Evolutionary conservation across 225 moss, liverwort and hornwort species (phyloP), one percentile per base, ranked within the genome.

Genomic region (Polytrichum commune): DNA sequence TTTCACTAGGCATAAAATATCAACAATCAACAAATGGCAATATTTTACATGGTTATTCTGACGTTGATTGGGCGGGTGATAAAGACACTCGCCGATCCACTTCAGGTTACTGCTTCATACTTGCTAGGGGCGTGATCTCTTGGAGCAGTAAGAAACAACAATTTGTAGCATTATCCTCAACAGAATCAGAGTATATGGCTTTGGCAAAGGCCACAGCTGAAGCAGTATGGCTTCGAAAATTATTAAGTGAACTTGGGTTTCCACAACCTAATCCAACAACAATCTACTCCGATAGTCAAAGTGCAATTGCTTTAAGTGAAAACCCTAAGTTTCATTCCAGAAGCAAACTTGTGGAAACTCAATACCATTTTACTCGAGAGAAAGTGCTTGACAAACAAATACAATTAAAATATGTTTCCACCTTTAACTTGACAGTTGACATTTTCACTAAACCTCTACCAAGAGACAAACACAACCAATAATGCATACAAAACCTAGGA

Each of bases 291-390:
- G 23, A 60, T 7, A 60, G 60, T 60, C 60, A 60, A 60, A 60
- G 24, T 60, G 60, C 60, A 0, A 60, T 60, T 1, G 60, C 60
- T 9, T 27, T 73, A 32, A 63, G 25, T 53, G 29, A 53, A 25
- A 72, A 72, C 18, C 72, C 29, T 1, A 60, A 60, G 60, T 60
- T 25, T 0, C n/a, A 60, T 60, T 60, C 60, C n/a, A 19, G 24
- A 60, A 60, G 19, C 60, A 60, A 60, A 7, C n/a, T 25, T 60
- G n/a, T 60, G n/a, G 60, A 60, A 19, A 25, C 60, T 60, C 24
- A 25, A 0, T 60, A 60, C n/a, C 60, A 60, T 5, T 60, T 60
- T 25, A 60, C n/a, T 60, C 24, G 24, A 0, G 60, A 60, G 60
- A 60, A 60, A 22, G 0, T 60, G 5, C n/a, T 19, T 19, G 60